Evolutionary conservation across 139 green algal genomes (phyloP), one percentile per base, ranked within the genome.

Genomic region (Picochlorum costavermella): DNA sequence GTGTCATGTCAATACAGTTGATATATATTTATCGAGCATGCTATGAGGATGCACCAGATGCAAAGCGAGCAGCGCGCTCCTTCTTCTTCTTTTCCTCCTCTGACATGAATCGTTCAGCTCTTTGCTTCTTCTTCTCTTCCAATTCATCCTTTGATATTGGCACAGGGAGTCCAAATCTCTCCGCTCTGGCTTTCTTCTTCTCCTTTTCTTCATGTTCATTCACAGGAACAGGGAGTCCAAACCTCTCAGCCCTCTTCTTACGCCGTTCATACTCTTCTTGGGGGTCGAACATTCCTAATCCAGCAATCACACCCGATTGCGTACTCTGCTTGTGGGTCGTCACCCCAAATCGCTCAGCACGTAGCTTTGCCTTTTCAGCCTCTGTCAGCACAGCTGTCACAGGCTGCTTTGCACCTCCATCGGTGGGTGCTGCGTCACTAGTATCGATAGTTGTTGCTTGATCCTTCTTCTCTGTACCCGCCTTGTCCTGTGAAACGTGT

Each of bases 191-290:
- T 57, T 61, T 56, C 51, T 66, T 69, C 51, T 64, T 73, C 6
- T 37, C 60, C 40, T 73, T 60, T 13, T 67, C 49, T 53, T 70
- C 60, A 46, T 64, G 58, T 43, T 59, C 61, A 29, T 16, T 63
- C 3, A 60, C 8, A 14, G 66, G 62, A 20, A 60, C 45, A 56
- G 37, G 12, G 4, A 69, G 37, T 20, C 68, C 44, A 55, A 68
- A 64, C 20, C 67, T 71, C 43, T 33, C 61, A 30, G 67, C 67
- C 25, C 67, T 65, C 67, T 75, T 75, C 50, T 79, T 79, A 26
- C 67, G 66, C 36, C 56, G 49, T 17, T 74, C 66, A 23, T 69
- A 63, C 40, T 79, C 73, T 50, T 79, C 72, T 28, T 53, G 17
- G 6, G 63, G 16, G 43, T 65, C 37, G 12, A 73, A 48, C 57